Evolutionary conservation across 352 stramenopile species (phyloP).

Genomic region (Phytophthora tentaculata): DNA sequence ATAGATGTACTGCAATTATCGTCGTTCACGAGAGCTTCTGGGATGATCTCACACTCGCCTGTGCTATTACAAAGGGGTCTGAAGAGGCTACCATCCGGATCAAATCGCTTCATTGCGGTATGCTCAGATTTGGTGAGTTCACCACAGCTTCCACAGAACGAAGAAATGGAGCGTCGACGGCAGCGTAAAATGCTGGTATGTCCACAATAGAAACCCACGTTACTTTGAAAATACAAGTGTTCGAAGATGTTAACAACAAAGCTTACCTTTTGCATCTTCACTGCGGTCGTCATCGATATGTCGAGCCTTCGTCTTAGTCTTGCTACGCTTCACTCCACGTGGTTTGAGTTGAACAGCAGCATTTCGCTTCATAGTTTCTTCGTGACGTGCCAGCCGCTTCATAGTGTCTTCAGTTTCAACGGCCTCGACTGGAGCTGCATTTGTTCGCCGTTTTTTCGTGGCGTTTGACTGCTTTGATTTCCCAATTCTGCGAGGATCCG

Average conservation of each 20-base stretch:
- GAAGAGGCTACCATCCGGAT: background rate
- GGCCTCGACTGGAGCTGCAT: background rate
- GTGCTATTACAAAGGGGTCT: background rate
- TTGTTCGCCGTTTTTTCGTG: background rate
- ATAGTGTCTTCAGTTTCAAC: background rate
- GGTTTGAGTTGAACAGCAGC: background rate
- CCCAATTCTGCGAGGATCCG: background rate
- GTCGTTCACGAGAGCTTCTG: background rate
- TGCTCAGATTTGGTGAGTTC: background rate
- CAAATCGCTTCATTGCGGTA: background rate
- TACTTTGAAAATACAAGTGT: too few relatives aligned
- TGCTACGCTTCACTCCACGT: background rate
- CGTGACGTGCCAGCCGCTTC: background rate
- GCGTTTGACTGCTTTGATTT: background rate
- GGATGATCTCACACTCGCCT: background rate
- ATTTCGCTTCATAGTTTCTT: background rate
- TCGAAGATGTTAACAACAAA: too few relatives aligned
- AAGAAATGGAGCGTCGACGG: background rate
- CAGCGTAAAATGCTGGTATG: constrained; percentile 1
- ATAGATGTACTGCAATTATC: background rate
- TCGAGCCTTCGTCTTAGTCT: background rate
- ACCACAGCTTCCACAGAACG: background rate
- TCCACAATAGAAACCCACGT: too few relatives aligned
- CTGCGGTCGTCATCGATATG: background rate
- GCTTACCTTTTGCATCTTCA: background rate